Percentiles rank a stretch among this genome's conserved stretches.
These are phyloP conservation scores for Penicillium goetzii DNA, from an alignment of 495 filamentous ascomycete species.

Conservation along the genomic window DNA sequence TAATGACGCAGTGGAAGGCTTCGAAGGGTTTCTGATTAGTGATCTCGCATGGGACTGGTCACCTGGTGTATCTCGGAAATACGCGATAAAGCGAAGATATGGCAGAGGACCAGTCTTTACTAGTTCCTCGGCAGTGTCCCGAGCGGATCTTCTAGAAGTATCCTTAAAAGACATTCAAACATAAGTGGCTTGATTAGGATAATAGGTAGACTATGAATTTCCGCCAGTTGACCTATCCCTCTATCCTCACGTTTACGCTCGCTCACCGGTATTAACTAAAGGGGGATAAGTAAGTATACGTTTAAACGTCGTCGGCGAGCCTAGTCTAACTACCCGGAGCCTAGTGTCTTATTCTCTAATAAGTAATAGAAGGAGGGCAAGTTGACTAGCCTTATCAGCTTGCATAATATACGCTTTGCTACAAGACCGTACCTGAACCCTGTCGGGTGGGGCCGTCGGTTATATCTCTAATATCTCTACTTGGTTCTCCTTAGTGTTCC, in stretches of 20 bases:
- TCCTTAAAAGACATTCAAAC: background rate
- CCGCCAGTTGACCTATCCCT: background rate
- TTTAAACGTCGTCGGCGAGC: no score
- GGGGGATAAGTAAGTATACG: background rate
- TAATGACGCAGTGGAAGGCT: background rate
- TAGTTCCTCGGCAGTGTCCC: background rate
- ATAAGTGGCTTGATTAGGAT: background rate
- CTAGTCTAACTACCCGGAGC: no score
- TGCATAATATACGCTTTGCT: no score
- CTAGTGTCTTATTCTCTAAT: no score
- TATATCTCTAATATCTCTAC: no score
- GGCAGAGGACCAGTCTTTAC: slow-evolving; percentile 3
- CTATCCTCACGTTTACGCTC: background rate
- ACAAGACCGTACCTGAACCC: no score
- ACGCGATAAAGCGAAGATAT: slow-evolving; percentile 10
- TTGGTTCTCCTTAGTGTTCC: no score
- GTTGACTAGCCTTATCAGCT: no score
- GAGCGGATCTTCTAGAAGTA: background rate
- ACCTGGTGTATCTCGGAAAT: slow-evolving; percentile 15
- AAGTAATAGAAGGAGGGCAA: no score
- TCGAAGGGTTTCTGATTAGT: slow-evolving; percentile 13
- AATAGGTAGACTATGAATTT: background rate
- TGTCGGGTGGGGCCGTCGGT: no score
- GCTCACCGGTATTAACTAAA: background rate
- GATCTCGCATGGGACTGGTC: slow-evolving; percentile 4